Percentiles rank a stretch among this genome's conserved stretches.
These are phyloP conservation scores for Aphanoascus verrucosus DNA, from an alignment of 2,329 filamentous ascomycete species.

Conservation along the genomic window DNA sequence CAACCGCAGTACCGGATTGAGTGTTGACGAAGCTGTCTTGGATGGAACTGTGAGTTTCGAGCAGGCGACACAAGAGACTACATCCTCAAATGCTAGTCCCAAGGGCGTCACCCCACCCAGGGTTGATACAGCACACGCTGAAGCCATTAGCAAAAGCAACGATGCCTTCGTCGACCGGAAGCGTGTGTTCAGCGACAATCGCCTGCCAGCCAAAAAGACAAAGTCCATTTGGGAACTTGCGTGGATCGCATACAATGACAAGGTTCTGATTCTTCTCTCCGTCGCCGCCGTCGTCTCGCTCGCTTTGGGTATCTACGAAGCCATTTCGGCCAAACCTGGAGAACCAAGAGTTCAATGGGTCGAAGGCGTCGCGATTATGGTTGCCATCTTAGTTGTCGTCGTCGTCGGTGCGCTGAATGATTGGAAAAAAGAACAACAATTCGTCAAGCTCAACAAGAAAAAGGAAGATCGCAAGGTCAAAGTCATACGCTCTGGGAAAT, in stretches of 20 bases:
- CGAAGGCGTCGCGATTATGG: slow-evolving; percentile 56
- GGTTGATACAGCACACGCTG: slow-evolving; percentile 15
- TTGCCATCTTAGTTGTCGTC: slow-evolving; percentile 55
- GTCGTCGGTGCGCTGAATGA: slow-evolving; percentile 54
- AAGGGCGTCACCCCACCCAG: slow-evolving; percentile 12
- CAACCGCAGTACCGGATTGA: slow-evolving; percentile 54
- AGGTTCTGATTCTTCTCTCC: slow-evolving; percentile 61
- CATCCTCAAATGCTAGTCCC: slow-evolving; percentile 13
- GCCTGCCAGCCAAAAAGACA: slow-evolving; percentile 55
- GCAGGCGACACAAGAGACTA: slow-evolving; percentile 39
- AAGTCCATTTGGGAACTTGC: slow-evolving; percentile 60
- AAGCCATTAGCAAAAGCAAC: slow-evolving; percentile 20
- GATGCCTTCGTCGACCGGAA: slow-evolving; percentile 51
- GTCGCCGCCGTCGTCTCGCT: slow-evolving; percentile 63
- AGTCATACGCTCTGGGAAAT: slow-evolving; percentile 62
- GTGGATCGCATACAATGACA: slow-evolving; percentile 77
- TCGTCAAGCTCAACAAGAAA: slow-evolving; percentile 58
- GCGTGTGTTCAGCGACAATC: slow-evolving; percentile 59
- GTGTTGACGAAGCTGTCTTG: slow-evolving; percentile 55
- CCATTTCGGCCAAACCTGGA: slow-evolving; percentile 46
- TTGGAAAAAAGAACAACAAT: slow-evolving; percentile 58
- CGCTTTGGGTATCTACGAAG: slow-evolving; percentile 63
- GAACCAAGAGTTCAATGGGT: slow-evolving; percentile 51
- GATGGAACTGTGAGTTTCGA: slow-evolving; percentile 59
- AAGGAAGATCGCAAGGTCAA: slow-evolving; percentile 67